Conservation (phyloP, 2,329 filamentous ascomycete species). For the Acrocalymma vagum region DNA sequence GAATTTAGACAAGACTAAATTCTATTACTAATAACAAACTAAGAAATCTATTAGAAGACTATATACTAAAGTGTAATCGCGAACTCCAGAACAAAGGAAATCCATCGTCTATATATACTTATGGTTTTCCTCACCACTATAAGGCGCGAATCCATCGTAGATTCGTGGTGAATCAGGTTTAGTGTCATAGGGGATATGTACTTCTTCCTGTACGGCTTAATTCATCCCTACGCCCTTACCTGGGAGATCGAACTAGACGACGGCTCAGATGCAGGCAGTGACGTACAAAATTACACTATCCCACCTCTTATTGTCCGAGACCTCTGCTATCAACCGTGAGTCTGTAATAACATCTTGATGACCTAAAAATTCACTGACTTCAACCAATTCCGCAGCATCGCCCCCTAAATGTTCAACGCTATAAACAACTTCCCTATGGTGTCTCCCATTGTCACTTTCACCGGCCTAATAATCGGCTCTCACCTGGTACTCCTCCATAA, state of each 20-base stretch:
- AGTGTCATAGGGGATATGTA: too few species aligned
- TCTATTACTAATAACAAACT: too few species aligned
- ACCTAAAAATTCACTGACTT: slow-evolving; percentile 6
- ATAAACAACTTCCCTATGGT: slow-evolving; percentile 5
- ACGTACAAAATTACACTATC: slow-evolving; percentile 7
- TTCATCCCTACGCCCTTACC: slow-evolving; percentile 7
- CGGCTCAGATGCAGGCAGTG: slow-evolving; percentile 4
- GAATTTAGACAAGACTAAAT: too few species aligned
- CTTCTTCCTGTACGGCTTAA: slow-evolving; percentile 6
- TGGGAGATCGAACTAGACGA: slow-evolving; percentile 4
- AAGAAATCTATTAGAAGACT: too few species aligned
- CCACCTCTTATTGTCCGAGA: slow-evolving; percentile 7
- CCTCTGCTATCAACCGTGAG: slow-evolving; percentile 20
- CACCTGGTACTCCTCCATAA: slow-evolving; percentile 3
- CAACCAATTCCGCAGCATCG: slow-evolving; percentile 4
- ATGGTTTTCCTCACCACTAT: too few species aligned
- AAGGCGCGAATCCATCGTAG: too few species aligned
- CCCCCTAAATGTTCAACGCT: slow-evolving; percentile 3
- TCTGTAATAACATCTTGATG: slow-evolving; percentile 10
- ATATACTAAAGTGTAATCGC: too few species aligned
- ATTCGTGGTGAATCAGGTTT: too few species aligned
- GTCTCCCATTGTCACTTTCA: slow-evolving; percentile 6
- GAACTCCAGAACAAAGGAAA: too few species aligned
- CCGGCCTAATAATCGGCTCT: slow-evolving; percentile 4
- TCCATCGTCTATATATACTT: too few species aligned